Conservation (phyloP, 768 basidiomycete species). For the Amanita polypyramis region DNA sequence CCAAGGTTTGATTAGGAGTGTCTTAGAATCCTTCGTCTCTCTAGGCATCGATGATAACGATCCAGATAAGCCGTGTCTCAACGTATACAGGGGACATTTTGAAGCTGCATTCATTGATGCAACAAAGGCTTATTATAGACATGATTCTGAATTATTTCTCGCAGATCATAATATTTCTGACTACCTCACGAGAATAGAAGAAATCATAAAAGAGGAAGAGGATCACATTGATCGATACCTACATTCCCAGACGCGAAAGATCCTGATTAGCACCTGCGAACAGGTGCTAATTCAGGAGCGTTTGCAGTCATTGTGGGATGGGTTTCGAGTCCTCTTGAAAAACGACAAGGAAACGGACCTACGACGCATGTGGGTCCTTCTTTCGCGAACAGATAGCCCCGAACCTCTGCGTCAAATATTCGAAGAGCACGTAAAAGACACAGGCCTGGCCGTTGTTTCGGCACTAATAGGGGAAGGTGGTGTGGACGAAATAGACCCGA, state of each 20-base stretch:
- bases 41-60: slow-evolving; percentile 90
- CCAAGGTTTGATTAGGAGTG: slow-evolving; percentile 85
- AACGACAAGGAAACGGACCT: slow-evolving; percentile 93
- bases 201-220: slow-evolving; percentile 87
- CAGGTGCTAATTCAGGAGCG: slow-evolving; percentile 86
- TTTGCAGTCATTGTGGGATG: slow-evolving; percentile 79
- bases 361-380: slow-evolving; percentile 88
- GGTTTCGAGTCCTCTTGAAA: slow-evolving; percentile 83
- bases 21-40: slow-evolving; percentile 91
- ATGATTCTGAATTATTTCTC: slow-evolving; percentile 86
- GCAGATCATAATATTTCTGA: slow-evolving; percentile 85
- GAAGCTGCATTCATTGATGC: slow-evolving; percentile 82
- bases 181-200: slow-evolving; percentile 92
- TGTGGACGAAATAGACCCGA: slow-evolving; percentile 71
- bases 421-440: slow-evolving; percentile 90
- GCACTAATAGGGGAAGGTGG: slow-evolving; percentile 52
- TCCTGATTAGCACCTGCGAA: slow-evolving; percentile 77
- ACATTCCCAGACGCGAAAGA: slow-evolving; percentile 79
- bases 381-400: slow-evolving; percentile 80
- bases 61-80: slow-evolving; percentile 85
- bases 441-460: slow-evolving; percentile 73
- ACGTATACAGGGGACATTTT: slow-evolving; percentile 88
- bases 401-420: slow-evolving; percentile 88
- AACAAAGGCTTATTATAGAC: slow-evolving; percentile 86
- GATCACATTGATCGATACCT: slow-evolving; percentile 92